Evolutionary conservation across 2,329 filamentous ascomycete species (phyloP).

Genomic region (Nothopassalora personata): DNA sequence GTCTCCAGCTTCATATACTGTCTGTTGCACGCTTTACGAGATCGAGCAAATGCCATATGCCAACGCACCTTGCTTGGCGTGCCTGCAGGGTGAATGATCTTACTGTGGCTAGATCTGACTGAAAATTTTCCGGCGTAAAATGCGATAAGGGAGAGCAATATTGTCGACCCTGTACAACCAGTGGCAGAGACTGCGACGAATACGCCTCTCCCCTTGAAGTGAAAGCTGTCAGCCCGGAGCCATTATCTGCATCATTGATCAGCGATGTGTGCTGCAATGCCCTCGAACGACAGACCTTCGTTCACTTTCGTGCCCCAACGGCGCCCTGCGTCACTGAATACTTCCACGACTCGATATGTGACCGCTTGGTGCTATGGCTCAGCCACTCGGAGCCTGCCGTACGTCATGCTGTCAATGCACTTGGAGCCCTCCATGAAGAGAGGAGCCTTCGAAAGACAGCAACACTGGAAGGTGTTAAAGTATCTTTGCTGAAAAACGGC

Average conservation of each 20-base stretch:
- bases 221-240: slow-evolving; percentile 9
- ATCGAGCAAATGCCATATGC: not conserved
- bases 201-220: slow-evolving; percentile 34
- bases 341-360: slow-evolving; percentile 30
- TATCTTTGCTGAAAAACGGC: slow-evolving; percentile 19
- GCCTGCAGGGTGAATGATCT: not conserved
- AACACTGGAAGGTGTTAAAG: slow-evolving; percentile 15
- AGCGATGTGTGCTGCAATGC: slow-evolving; percentile 22
- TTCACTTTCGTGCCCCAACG: slow-evolving; percentile 28
- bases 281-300: slow-evolving; percentile 27
- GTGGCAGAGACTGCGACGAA: slow-evolving; percentile 54
- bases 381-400: slow-evolving; percentile 30
- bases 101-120: not conserved
- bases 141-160: slow-evolving; percentile 52
- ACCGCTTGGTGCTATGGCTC: slow-evolving; percentile 28
- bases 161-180: slow-evolving; percentile 51
- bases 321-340: slow-evolving; percentile 27
- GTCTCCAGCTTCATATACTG: not conserved
- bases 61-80: not conserved
- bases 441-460: slow-evolving; percentile 17
- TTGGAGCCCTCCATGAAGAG: slow-evolving; percentile 30
- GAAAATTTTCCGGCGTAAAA: slow-evolving; percentile 40
- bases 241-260: slow-evolving; percentile 16
- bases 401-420: slow-evolving; percentile 30
- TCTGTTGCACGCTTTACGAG: not conserved